A percentile compares a stretch with the other conserved stretches of the same genome.
phyloP scores from a whole-genome alignment of 352 stramenopile genomes.

The Pythium phragmitis region DNA sequence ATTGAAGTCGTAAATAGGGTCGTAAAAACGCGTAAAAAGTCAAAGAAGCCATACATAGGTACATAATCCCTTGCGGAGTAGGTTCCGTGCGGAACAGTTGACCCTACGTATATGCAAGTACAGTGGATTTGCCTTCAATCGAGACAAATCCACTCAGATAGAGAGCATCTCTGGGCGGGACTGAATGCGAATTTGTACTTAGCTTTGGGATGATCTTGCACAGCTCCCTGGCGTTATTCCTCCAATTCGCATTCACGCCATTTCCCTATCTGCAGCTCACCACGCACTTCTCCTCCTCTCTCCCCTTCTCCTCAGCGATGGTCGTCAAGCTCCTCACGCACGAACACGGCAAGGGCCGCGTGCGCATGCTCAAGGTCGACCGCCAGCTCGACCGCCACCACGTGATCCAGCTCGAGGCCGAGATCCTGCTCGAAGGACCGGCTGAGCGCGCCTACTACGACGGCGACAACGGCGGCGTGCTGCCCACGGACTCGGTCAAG shows the following conservation, averaged over 20 bases:
- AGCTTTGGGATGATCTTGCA: conserved; percentile 10
- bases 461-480: conserved; percentile 81
- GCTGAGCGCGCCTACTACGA: conserved; percentile 78
- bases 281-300: background rate
- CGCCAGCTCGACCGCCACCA: conserved; percentile 71
- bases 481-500: conserved; percentile 90
- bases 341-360: conserved; percentile 86
- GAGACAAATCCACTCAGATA: conserved; percentile 2
- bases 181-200: conserved; percentile 37
- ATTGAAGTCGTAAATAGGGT: conserved; percentile 27
- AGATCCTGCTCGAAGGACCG: conserved; percentile 82
- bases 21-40: background rate
- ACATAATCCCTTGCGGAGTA: background rate
- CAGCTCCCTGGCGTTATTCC: conserved; percentile 6
- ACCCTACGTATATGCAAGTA: background rate
- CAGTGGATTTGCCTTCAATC: background rate
- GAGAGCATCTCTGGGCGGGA: background rate
- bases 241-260: conserved; percentile 26
- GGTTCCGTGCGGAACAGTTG: background rate
- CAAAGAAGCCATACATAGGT: background rate
- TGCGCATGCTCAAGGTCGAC: conserved; percentile 86
- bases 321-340: conserved; percentile 68
- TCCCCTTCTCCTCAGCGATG: conserved; percentile 31
- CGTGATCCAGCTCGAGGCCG: conserved; percentile 78
- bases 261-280: conserved; percentile 33